Base-by-base conservation (phyloP, 2,329 filamentous ascomycete genomes). In the Blastomyces emzantsi region DNA sequence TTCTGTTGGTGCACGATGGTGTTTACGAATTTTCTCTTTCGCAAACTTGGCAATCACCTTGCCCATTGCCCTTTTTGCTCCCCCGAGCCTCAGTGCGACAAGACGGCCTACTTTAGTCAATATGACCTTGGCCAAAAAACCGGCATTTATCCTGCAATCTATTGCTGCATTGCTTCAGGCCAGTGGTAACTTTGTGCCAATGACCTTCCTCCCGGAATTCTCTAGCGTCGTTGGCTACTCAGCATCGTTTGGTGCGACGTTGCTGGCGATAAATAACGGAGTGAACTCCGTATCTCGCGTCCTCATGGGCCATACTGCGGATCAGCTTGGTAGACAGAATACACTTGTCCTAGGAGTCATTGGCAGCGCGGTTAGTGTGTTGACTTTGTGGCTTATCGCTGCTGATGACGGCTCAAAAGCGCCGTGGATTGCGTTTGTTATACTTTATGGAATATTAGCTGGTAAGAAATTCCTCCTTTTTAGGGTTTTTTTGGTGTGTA, bases 211-310 rank as follows among this genome's bases (percentile, higher is more conserved):
- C 19, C 72, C 76, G 0, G 70, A 74, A 6, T 78, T 75, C 64
- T 75, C 76, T 1, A 70, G 71, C 17, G 74, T 74, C 1, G 64
- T 77, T 39, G 76, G 76, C 5, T 78, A 77, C 15, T 72, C 69
- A 28, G 68, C 69, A 15, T 67, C 69, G 1, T 72, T 72, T 13
- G 75, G 73, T 0, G 75, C 76, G 0, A 77, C 73, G 25, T 73
- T 79, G 19, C 76, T 77, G 45, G 71, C 76, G 4, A 67, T 77
- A 3, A 76, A 73, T 33, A 79, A 78, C 60, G 75, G 75, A 0
- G 72, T 74, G 8, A 78, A 77, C 64, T 75, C 75, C 1, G 64
- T 74, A 4, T 75, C 75, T 2, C 75, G 75, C 62, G 72, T 79
- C 3, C 67, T 70, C 1, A 74, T 78, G 62, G 76, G 77, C 1